Base-by-base conservation (phyloP, 139 green algal genomes). In the Monoraphidium neglectum region DNA sequence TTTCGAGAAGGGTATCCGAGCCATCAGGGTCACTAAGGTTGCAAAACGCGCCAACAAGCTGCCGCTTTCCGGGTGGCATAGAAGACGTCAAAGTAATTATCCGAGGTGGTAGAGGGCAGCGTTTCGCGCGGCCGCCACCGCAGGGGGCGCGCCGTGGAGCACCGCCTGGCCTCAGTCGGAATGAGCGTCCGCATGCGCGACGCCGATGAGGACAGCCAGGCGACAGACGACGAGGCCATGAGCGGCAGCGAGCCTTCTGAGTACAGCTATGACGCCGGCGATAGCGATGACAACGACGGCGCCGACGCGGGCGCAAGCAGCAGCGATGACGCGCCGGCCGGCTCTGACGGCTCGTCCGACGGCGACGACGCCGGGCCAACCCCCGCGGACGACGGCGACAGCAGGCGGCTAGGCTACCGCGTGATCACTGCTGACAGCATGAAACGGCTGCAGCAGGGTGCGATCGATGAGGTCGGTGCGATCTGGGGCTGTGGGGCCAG, bases 401-500 rank as follows among this genome's bases (percentile, higher is more conserved):
- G 28, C 30, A 28, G 38, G 24, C 5, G 10, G 40, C 38, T 30
- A 4, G 36, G n/a, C 21, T 83, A 69, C 26, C 32, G 57, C 5
- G 33, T 76, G 2, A 79, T 76, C 26, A 68, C 65, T 35, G 72
- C 49, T 35, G 71, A 77, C 13, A 36, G 53, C 33, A 63, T 86
- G 30, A 72, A 81, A 21, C 68, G 77, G 59, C 40, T 68, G 70
- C 88, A 94, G 89, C 77, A 77, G 4, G 72, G 90, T 62, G 87
- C 87, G 8, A 82, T 95, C 24, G 59, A 70, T 0, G 57, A 86
- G 2, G 88, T 95, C 1, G 75, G 81, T 15, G 56, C 61, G 26
- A 90, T 95, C 28, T 80, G 94, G 51, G 84, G 85, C 37, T 93
- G 82, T 74, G 84, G 60, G 70, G 76, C 71, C 4, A 83, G 80